Evolutionary conservation across 768 basidiomycete species (phyloP).

Genomic region (Infundibulicybe gibba): DNA sequence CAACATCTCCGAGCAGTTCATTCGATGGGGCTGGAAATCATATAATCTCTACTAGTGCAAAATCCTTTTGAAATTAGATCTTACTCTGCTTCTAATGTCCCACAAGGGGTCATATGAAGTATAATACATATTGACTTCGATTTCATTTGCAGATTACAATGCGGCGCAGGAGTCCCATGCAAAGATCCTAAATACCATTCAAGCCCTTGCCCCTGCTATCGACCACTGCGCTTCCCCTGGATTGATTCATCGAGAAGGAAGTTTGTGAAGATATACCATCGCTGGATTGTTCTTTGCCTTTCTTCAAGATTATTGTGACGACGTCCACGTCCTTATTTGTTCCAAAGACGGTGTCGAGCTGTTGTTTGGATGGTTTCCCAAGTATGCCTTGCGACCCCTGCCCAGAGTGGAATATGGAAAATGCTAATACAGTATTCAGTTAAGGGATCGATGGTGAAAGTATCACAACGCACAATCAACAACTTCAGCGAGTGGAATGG

Average conservation of each 20-base stretch:
- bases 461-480: slow-evolving; percentile 65
- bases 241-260: slow-evolving; percentile 14
- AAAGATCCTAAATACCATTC: neutral
- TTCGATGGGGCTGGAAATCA: neutral
- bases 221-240: slow-evolving; percentile 12
- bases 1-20: too few relatives aligned
- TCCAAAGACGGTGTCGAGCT: slow-evolving; percentile 72
- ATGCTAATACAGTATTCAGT: slow-evolving; percentile 42
- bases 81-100: neutral
- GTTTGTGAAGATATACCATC: slow-evolving; percentile 36
- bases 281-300: slow-evolving; percentile 54
- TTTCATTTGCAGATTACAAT: neutral
- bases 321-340: slow-evolving; percentile 65
- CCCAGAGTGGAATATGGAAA: slow-evolving; percentile 61
- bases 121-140: too few relatives aligned
- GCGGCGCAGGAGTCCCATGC: neutral
- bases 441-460: neutral
- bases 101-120: neutral
- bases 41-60: neutral
- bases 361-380: slow-evolving; percentile 74
- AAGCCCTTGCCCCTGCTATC: neutral
- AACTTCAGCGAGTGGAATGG: slow-evolving; percentile 69
- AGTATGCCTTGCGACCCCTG: slow-evolving; percentile 81
- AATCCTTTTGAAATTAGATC: neutral
- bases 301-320: slow-evolving; percentile 52